phyloP scores from a whole-genome alignment of 192 early-diverging fungal genomes.

The Funneliformis mosseae region DNA sequence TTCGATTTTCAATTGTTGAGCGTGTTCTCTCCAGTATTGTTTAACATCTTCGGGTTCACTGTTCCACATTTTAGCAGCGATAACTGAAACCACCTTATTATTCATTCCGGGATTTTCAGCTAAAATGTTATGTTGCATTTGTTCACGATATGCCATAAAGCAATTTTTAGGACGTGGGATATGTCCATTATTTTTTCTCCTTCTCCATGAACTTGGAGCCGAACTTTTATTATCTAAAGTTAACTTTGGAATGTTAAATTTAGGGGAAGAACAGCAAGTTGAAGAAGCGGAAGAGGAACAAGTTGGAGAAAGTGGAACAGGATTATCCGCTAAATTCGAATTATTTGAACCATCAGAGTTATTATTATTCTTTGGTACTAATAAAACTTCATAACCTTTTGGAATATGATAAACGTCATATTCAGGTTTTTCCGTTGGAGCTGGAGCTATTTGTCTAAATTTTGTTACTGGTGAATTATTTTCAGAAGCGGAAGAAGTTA shows the following conservation, averaged over 20 bases:
- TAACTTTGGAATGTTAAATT: not conserved
- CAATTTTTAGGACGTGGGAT: constrained; percentile 45
- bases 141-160: constrained; percentile 46
- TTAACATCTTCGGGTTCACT: constrained; percentile 27
- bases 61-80: constrained; percentile 38
- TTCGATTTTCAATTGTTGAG: constrained; percentile 31
- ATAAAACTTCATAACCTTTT: constrained; percentile 28
- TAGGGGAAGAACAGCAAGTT: not conserved
- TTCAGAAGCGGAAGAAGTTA: not conserved
- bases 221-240: not conserved
- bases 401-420: constrained; percentile 32
- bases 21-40: constrained; percentile 30
- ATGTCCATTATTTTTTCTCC: constrained; percentile 26
- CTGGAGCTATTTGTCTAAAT: constrained; percentile 26
- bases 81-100: constrained; percentile 37
- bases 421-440: constrained; percentile 23
- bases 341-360: not conserved
- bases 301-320: not conserved
- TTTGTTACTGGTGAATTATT: not conserved
- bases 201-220: constrained; percentile 16
- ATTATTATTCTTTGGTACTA: constrained; percentile 20
- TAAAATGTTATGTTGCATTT: constrained; percentile 51
- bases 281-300: constrained; percentile 1
- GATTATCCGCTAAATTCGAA: not conserved
- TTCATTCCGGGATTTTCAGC: constrained; percentile 31